phyloP scores from a whole-genome alignment of 495 filamentous ascomycete genomes.

The Daldinia caldariorum region DNA sequence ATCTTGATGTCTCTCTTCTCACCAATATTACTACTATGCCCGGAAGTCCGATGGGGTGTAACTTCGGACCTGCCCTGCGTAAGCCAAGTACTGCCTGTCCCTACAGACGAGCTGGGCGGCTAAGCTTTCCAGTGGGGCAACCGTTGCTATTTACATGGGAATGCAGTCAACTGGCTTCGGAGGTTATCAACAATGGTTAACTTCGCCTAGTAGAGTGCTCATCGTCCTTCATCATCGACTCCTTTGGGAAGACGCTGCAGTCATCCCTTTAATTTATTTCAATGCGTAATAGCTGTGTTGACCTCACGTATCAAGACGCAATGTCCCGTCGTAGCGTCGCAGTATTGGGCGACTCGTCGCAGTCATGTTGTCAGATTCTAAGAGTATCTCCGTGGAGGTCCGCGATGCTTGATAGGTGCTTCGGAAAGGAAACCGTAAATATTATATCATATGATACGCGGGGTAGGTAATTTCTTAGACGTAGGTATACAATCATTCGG shows the following conservation, averaged over 20 bases:
- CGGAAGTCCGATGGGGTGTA: conserved; percentile 46
- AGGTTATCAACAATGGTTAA: not conserved
- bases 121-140: not conserved
- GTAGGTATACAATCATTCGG: not conserved
- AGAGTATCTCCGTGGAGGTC: not conserved
- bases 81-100: not conserved
- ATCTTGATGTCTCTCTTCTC: conserved; percentile 18
- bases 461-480: not conserved
- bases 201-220: not conserved
- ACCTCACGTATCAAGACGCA: not conserved
- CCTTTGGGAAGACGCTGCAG: not conserved
- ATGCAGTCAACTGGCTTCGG: not conserved
- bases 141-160: not conserved
- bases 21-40: conserved; percentile 6
- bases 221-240: not conserved
- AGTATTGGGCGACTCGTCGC: not conserved
- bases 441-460: conserved; percentile 2
- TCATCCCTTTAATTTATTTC: conserved; percentile 1
- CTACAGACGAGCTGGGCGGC: not conserved
- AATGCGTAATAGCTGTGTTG: not conserved
- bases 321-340: not conserved
- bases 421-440: not conserved
- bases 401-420: not conserved
- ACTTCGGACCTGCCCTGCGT: conserved; percentile 5
- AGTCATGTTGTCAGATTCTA: too few species aligned